Evolutionary conservation across 139 green algal species (phyloP).

Genomic region (Eudorina sp.): DNA sequence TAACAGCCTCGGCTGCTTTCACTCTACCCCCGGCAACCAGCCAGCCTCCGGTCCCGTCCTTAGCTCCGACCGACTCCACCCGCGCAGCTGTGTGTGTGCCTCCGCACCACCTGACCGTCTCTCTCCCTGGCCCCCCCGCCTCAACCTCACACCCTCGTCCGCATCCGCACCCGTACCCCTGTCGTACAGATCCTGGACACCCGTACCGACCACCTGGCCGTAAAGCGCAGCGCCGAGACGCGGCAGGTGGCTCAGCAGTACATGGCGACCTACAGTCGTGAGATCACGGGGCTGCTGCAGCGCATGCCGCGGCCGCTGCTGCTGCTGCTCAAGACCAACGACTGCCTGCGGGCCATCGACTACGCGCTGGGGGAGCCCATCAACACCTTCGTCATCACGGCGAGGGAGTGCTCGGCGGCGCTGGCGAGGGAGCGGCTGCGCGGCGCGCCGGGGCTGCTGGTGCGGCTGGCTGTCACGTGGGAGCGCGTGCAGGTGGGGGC

Average conservation of each 20-base stretch:
- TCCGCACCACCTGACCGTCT: no score
- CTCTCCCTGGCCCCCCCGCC: no score
- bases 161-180: no score
- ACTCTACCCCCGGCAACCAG: no score
- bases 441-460: slow-evolving; percentile 27
- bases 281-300: slow-evolving; percentile 88
- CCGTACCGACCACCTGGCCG: slow-evolving; percentile 69
- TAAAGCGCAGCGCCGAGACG: slow-evolving; percentile 60
- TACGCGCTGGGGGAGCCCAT: slow-evolving; percentile 73
- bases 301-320: slow-evolving; percentile 88
- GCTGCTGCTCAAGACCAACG: slow-evolving; percentile 97
- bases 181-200: slow-evolving; percentile 54
- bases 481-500: slow-evolving; percentile 31
- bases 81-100: no score
- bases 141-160: no score
- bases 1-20: no score
- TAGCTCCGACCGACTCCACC: no score
- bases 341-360: slow-evolving; percentile 91
- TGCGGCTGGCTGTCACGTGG: slow-evolving; percentile 24
- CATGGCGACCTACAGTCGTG: slow-evolving; percentile 74
- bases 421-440: slow-evolving; percentile 68
- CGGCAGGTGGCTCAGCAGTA: slow-evolving; percentile 70
- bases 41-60: no score
- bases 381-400: slow-evolving; percentile 92
- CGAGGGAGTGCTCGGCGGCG: slow-evolving; percentile 81